Evolutionary conservation across 192 early-diverging fungal species (phyloP).

Genomic region (Coemansia sp.): DNA sequence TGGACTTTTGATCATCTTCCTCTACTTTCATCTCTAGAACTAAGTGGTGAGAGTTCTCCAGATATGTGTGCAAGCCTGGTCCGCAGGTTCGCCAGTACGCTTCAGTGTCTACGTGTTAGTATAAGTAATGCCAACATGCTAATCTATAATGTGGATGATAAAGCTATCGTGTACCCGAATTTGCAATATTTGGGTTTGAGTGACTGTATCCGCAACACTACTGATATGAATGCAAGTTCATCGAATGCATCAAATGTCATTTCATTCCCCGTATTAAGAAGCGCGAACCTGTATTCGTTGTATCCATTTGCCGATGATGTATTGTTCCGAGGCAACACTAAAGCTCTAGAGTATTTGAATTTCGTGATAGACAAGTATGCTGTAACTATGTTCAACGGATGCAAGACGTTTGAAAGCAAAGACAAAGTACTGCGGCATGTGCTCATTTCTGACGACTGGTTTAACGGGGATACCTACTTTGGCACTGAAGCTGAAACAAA

Average conservation of each 20-base stretch:
- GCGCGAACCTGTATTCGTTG: background rate
- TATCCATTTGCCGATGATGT: slow-evolving; percentile 13
- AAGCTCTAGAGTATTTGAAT: background rate
- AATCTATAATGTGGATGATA: background rate
- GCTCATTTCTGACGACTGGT: background rate
- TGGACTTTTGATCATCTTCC: background rate
- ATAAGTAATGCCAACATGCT: background rate
- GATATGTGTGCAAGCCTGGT: background rate
- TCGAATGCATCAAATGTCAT: background rate
- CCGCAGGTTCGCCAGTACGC: background rate
- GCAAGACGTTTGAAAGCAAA: background rate
- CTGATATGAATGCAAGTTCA: background rate
- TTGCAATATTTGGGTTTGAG: background rate
- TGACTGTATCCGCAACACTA: background rate
- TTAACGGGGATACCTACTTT: background rate
- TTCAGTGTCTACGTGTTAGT: background rate
- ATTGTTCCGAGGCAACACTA: slow-evolving; percentile 11
- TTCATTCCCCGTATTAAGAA: background rate
- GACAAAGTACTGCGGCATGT: background rate
- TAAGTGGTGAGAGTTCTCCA: background rate
- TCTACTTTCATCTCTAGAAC: background rate
- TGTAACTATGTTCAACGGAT: background rate
- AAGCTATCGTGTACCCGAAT: slow-evolving; percentile 1
- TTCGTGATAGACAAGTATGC: background rate
- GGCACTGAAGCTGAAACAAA: background rate